phyloP scores from a whole-genome alignment of 106 monocot species.

The Iris macrosiphon region DNA sequence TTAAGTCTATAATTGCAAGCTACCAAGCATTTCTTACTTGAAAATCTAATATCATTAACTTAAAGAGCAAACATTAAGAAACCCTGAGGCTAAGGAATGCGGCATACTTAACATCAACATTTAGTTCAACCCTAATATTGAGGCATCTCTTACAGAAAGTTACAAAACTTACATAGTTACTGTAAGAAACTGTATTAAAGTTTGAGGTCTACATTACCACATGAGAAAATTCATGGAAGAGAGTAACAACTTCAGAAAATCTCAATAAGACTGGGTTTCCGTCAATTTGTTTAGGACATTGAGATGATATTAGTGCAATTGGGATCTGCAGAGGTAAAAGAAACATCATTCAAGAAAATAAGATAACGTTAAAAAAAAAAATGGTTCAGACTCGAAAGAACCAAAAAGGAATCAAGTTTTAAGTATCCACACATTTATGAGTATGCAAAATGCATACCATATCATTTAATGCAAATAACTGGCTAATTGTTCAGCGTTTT shows the following conservation, averaged over 20 bases:
- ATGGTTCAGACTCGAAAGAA: no score
- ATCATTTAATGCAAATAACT: no score
- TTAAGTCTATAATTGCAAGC: background rate
- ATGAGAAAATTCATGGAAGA: conserved; percentile 92
- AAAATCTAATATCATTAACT: background rate
- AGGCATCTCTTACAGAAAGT: no score
- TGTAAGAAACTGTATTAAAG: no score
- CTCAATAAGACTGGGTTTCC: conserved; percentile 34
- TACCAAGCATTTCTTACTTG: background rate
- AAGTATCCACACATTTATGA: no score
- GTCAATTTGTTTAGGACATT: conserved; percentile 69
- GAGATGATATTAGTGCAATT: conserved; percentile 57
- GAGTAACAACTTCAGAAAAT: conserved; percentile 80
- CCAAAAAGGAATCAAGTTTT: no score
- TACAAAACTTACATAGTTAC: no score
- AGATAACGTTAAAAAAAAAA: background rate
- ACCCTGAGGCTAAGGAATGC: background rate
- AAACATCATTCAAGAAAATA: background rate
- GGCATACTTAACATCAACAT: no score
- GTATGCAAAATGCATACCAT: no score
- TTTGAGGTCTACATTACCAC: conserved; percentile 57
- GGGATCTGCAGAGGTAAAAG: conserved; percentile 44
- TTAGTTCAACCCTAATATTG: no score
- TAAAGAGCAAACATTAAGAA: background rate
- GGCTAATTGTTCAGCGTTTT: no score